Conservation (phyloP, 1,284 basidiomycete species). For the Ceratobasidium sp. region DNA sequence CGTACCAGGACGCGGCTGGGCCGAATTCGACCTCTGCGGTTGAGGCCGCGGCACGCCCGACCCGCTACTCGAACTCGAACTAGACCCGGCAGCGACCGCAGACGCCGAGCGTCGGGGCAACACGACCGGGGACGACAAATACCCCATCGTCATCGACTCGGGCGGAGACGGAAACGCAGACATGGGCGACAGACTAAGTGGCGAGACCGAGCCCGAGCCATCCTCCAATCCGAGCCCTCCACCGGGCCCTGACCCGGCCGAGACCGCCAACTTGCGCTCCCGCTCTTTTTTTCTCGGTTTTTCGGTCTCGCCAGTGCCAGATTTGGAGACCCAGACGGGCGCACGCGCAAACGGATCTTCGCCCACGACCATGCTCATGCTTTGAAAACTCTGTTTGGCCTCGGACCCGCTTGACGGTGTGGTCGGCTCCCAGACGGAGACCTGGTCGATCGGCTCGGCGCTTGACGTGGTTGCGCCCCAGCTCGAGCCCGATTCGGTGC, state of each 20-base stretch:
- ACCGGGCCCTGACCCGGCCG: conserved; percentile 8
- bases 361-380: conserved; percentile 8
- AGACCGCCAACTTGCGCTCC: background rate
- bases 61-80: conserved; percentile 3
- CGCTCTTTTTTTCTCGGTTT: conserved; percentile 7
- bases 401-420: conserved; percentile 29
- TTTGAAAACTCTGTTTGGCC: conserved; percentile 30
- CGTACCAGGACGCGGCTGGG: background rate
- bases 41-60: background rate
- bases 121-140: background rate
- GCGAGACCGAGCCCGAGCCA: background rate
- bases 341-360: conserved; percentile 30
- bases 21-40: background rate
- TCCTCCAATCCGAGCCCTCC: conserved; percentile 8
- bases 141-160: conserved; percentile 3
- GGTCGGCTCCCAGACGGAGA: conserved; percentile 1
- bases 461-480: background rate
- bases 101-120: conserved; percentile 15
- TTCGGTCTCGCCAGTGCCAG: background rate
- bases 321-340: conserved; percentile 9
- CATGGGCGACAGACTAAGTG: background rate
- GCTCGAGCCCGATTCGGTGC: conserved; percentile 17
- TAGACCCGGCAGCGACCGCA: too few relatives aligned
- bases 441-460: background rate
- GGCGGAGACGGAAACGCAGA: conserved; percentile 18